Evolutionary conservation across 768 basidiomycete species (phyloP), one percentile per base, ranked within the genome.

Genomic region (Russula abietina): DNA sequence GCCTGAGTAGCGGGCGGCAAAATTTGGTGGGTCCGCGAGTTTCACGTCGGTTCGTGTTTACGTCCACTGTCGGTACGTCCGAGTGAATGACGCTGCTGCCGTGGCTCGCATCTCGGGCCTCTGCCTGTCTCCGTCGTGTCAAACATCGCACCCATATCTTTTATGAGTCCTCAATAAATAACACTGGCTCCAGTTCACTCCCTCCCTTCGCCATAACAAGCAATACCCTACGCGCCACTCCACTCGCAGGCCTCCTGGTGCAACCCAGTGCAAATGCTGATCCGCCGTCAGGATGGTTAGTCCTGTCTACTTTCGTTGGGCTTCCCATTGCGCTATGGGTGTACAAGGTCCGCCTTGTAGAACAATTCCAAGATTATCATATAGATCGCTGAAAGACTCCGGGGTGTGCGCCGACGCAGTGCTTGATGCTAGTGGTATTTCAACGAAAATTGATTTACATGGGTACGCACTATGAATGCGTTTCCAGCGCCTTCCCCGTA

Each of bases 361-460:
- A 33, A 12, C 8, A n/a, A 22, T 28, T 41, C 1, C 19, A 17
- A 33, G 22, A 46, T 22, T 46, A n/a, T 10, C 10, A n/a, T 11
- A 48, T 26, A 32, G 24, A 1, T 19, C 19, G 14, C 38, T 50
- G 33, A 64, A 32, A 26, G 28, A 33, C 22, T 19, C 36, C 12
- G 30, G 10, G 24, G 4, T 28, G 39, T 22, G 41, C 28, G 7
- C 60, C 12, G 11, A 57, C 10, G 14, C 63, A 82, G 80, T 80
- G 78, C 65, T 38, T 78, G 3, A 76, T 81, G 73, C 72, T 82
- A 69, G 68, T 80, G 4, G 30, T 80, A 1, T 80, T 82, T 54
- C 81, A 82, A 63, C 75, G 81, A 2, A 76, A 75, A 53, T 75
- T 83, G 43, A 80, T 83, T 24, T 83, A 83, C 69, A 80, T 83